These are phyloP conservation scores for Tilletia horrida DNA, from an alignment of 1,284 basidiomycete species.

Conservation along the genomic window DNA sequence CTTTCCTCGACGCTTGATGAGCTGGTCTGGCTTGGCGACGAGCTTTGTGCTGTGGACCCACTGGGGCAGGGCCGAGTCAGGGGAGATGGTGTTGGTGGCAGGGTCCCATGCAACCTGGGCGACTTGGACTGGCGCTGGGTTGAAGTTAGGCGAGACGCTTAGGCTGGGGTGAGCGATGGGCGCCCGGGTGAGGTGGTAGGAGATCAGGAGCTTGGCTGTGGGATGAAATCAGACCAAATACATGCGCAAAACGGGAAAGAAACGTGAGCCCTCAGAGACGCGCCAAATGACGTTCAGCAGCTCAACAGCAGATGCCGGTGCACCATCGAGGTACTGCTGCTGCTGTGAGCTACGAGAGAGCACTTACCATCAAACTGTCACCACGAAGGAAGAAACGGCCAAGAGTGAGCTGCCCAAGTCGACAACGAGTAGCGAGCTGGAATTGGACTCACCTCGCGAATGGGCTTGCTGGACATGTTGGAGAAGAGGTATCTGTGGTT, in stretches of 20 bases:
- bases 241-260: not conserved
- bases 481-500: not conserved
- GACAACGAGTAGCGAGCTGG: not conserved
- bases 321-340: not conserved
- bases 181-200: constrained; percentile 54
- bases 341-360: too few relatives aligned
- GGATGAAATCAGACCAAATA: not conserved
- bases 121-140: constrained; percentile 49
- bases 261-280: not conserved
- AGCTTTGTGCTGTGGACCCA: constrained; percentile 66
- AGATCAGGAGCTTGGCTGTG: constrained; percentile 52
- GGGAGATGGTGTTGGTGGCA: constrained; percentile 73
- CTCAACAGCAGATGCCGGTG: too few relatives aligned
- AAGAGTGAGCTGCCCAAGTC: not conserved
- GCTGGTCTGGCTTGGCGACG: constrained; percentile 69
- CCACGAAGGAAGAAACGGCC: not conserved
- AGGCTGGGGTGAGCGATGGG: constrained; percentile 44
- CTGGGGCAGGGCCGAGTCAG: constrained; percentile 69
- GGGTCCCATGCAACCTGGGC: constrained; percentile 73
- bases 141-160: constrained; percentile 46
- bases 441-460: constrained; percentile 11
- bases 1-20: constrained; percentile 99
- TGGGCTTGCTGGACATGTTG: constrained; percentile 18
- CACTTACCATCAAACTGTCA: constrained; percentile 17
- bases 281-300: too few relatives aligned